A percentile compares a stretch with the other conserved stretches of the same genome.
phyloP scores from a whole-genome alignment of 2,329 filamentous ascomycete species.

The Ilyonectria destructans region DNA sequence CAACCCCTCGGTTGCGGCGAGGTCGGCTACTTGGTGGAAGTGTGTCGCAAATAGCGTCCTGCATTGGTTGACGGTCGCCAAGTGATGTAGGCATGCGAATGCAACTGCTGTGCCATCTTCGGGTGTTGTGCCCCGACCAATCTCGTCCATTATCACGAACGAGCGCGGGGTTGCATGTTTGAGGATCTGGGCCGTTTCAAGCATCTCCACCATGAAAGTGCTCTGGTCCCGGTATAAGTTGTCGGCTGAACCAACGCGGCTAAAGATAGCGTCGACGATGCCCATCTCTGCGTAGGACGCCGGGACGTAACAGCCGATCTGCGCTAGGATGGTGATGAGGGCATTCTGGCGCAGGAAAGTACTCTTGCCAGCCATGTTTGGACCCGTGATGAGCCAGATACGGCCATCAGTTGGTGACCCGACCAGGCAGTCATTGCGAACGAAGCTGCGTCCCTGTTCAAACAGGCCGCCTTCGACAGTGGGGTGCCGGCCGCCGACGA shows the following conservation, averaged over 20 bases:
- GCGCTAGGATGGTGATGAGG: constrained; percentile 92
- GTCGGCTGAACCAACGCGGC: constrained; percentile 93
- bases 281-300: constrained; percentile 89
- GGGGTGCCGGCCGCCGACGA: constrained; percentile 90
- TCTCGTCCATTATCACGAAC: constrained; percentile 99
- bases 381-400: constrained; percentile 81
- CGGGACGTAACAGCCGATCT: constrained; percentile 93
- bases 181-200: constrained; percentile 93
- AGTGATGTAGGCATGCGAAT: constrained; percentile 88
- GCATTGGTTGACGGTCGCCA: constrained; percentile 84
- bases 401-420: constrained; percentile 77
- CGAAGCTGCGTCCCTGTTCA: constrained; percentile 86
- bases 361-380: constrained; percentile 99
- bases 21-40: constrained; percentile 88
- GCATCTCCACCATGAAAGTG: constrained; percentile 99
- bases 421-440: constrained; percentile 88
- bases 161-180: constrained; percentile 86
- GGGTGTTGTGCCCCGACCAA: constrained; percentile 93
- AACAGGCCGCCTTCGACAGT: constrained; percentile 90
- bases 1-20: constrained; percentile 73
- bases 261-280: constrained; percentile 96
- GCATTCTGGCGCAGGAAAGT: constrained; percentile 97
- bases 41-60: constrained; percentile 94
- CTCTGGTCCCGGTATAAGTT: constrained; percentile 96
- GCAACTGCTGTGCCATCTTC: constrained; percentile 93